phyloP scores from a whole-genome alignment of 371 early-diverging fungal genomes.

The Parasitella parasitica region DNA sequence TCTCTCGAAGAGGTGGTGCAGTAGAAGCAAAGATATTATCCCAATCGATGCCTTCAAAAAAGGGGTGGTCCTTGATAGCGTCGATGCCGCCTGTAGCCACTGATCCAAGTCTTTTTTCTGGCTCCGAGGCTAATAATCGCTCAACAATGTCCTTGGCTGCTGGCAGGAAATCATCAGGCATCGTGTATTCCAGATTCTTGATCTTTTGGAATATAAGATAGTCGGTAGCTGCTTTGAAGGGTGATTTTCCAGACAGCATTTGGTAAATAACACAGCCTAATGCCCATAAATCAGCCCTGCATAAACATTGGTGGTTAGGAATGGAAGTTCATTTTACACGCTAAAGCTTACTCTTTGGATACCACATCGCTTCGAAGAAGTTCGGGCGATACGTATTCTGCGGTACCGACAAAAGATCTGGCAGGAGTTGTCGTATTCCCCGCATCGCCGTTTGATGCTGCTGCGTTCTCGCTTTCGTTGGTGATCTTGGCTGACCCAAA shows the following conservation, averaged over 20 bases:
- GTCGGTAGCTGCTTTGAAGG: constrained; percentile 95
- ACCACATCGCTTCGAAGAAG: constrained; percentile 86
- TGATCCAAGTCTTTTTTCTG: constrained; percentile 70
- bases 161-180: constrained; percentile 74
- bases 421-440: constrained; percentile 31
- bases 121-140: constrained; percentile 74
- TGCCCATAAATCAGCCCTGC: constrained; percentile 96
- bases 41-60: constrained; percentile 91
- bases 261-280: constrained; percentile 98
- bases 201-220: constrained; percentile 96
- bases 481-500: constrained; percentile 96
- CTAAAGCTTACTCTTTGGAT: constrained; percentile 49
- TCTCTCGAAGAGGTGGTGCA: constrained; percentile 34
- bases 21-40: constrained; percentile 46
- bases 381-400: constrained; percentile 97
- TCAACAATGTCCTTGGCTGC: constrained; percentile 72
- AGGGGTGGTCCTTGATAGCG: constrained; percentile 83
- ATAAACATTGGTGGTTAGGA: too few species aligned
- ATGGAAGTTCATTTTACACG: too few species aligned
- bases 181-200: constrained; percentile 77
- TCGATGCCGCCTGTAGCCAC: constrained; percentile 61
- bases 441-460: neutral
- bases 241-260: constrained; percentile 89
- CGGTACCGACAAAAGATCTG: constrained; percentile 96
- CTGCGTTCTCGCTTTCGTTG: constrained; percentile 15